Conservation (phyloP, 1,284 basidiomycete genomes). For the Schizophyllum amplum region DNA sequence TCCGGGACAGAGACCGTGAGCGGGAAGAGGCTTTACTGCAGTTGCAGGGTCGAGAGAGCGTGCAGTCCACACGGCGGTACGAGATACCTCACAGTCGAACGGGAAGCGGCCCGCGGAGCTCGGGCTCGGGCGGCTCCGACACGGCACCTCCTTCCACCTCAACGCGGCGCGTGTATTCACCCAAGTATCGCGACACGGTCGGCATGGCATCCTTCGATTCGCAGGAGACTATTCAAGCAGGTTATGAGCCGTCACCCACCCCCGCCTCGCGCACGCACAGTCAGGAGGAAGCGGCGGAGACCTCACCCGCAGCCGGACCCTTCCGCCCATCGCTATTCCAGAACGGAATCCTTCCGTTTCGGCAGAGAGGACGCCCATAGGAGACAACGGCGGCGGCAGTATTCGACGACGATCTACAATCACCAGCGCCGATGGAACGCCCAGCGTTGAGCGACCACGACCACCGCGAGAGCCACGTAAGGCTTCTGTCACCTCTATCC, state of each 20-base stretch:
- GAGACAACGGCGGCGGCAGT: constrained; percentile 1
- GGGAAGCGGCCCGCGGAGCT: constrained; percentile 24
- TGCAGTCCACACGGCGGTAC: constrained; percentile 16
- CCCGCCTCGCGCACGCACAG: constrained; percentile 37
- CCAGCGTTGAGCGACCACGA: not conserved
- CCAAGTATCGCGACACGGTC: constrained; percentile 35
- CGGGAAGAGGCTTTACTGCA: constrained; percentile 25
- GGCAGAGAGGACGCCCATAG: not conserved
- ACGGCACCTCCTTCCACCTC: not conserved
- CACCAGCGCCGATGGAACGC: constrained; percentile 4
- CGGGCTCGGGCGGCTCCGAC: constrained; percentile 4
- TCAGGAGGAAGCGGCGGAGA: constrained; percentile 6
- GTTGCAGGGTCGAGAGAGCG: constrained; percentile 25
- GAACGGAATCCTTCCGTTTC: constrained; percentile 16
- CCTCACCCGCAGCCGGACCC: constrained; percentile 28
- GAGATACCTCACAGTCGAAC: constrained; percentile 1
- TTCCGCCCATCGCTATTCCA: constrained; percentile 44
- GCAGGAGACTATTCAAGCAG: constrained; percentile 31
- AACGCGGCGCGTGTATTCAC: constrained; percentile 3
- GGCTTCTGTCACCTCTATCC: not conserved
- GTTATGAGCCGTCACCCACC: constrained; percentile 59
- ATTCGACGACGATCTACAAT: constrained; percentile 13
- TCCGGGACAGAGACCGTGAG: not conserved
- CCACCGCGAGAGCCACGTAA: not conserved
- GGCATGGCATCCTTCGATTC: constrained; percentile 30